These are phyloP conservation scores for Tilletia setariae DNA, from an alignment of 1,284 basidiomycete genomes.

Conservation along the genomic window DNA sequence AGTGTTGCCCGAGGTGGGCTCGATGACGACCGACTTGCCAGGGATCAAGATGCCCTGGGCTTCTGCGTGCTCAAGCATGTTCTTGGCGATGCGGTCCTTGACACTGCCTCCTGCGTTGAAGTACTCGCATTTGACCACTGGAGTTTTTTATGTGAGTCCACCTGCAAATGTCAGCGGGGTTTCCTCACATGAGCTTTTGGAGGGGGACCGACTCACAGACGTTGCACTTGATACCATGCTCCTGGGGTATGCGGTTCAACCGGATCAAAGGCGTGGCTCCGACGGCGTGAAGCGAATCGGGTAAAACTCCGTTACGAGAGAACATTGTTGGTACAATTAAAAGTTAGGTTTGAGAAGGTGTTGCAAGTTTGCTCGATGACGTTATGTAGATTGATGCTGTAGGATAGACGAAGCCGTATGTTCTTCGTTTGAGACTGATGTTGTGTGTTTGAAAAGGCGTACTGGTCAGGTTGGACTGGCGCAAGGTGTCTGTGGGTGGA, in stretches of 20 bases:
- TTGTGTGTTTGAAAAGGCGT: not conserved
- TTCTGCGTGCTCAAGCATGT: slow-evolving; percentile 94
- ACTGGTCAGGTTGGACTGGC: slow-evolving; percentile 15
- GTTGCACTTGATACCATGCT: slow-evolving; percentile 81
- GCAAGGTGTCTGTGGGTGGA: not conserved
- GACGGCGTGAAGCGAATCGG: slow-evolving; percentile 10
- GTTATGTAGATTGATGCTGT: not conserved
- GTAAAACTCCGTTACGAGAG: slow-evolving; percentile 13
- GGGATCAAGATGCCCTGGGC: slow-evolving; percentile 77
- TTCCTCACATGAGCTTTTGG: too few species aligned
- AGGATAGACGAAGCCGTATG: not conserved
- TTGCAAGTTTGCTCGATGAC: not conserved
- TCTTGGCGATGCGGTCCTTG: slow-evolving; percentile 79
- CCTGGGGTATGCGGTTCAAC: slow-evolving; percentile 72
- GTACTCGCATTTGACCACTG: slow-evolving; percentile 87
- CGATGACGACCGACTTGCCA: slow-evolving; percentile 86
- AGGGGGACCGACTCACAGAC: slow-evolving; percentile 65
- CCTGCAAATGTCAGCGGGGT: not conserved
- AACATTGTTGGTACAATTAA: not conserved
- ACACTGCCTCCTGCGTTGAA: slow-evolving; percentile 88
- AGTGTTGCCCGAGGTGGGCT: slow-evolving; percentile 85
- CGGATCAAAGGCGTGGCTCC: slow-evolving; percentile 58
- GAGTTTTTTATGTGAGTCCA: not conserved
- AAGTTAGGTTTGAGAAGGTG: not conserved
- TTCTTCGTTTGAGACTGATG: not conserved